A percentile compares a stretch with the other conserved stretches of the same genome.
These are phyloP conservation scores for Moesziomyces globuligerus DNA, from an alignment of 1,284 basidiomycete genomes.

Conservation along the genomic window DNA sequence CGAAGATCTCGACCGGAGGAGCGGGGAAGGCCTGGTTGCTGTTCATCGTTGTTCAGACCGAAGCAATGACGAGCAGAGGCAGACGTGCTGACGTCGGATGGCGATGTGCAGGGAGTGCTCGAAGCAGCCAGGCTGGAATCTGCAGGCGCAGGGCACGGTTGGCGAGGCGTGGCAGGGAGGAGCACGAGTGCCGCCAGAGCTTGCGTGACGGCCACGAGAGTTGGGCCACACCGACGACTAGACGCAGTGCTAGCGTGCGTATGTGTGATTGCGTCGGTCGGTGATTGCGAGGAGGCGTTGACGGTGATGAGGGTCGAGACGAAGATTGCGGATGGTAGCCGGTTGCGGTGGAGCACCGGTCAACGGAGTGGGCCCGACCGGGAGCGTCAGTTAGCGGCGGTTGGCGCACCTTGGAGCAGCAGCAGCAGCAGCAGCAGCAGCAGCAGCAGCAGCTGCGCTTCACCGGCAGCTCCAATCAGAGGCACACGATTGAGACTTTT, in stretches of 20 bases:
- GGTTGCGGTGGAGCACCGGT: neutral
- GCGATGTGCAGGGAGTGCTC: too few relatives aligned
- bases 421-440: neutral
- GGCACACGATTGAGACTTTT: neutral
- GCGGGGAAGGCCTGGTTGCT: constrained; percentile 41
- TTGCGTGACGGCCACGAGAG: neutral
- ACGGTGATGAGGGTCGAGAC: neutral
- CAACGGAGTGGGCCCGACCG: neutral
- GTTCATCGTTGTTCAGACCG: constrained; percentile 37
- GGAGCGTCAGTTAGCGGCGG: neutral
- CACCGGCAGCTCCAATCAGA: neutral
- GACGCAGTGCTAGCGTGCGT: neutral
- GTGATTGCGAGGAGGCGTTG: neutral
- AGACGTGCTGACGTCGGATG: too few relatives aligned
- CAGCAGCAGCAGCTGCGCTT: neutral
- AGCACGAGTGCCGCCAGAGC: too few relatives aligned
- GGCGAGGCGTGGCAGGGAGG: too few relatives aligned
- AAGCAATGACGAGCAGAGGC: too few relatives aligned
- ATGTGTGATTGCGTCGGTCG: neutral
- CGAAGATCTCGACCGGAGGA: constrained; percentile 55
- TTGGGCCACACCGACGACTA: too few relatives aligned
- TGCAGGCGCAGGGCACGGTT: too few relatives aligned
- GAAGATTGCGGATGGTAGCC: neutral
- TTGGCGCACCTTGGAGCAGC: too few relatives aligned
- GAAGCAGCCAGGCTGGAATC: neutral